These are phyloP conservation scores for Leccinum obscurum DNA, from an alignment of 768 basidiomycete genomes.

Conservation along the genomic window DNA sequence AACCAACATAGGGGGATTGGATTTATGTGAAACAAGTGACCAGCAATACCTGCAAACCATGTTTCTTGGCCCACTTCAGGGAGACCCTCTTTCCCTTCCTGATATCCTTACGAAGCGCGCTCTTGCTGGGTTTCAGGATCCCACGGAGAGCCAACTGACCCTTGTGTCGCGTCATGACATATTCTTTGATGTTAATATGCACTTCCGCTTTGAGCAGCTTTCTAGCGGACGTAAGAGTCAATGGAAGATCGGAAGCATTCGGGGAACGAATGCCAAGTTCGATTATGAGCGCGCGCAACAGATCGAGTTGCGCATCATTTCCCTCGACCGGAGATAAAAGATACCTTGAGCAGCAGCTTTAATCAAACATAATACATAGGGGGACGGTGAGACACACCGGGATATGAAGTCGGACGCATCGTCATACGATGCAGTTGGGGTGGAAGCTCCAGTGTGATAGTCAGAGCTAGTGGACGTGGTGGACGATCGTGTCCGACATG, in stretches of 20 bases:
- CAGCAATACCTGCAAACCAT: slow-evolving; percentile 62
- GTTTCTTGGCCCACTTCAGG: slow-evolving; percentile 60
- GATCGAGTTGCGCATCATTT: slow-evolving; percentile 42
- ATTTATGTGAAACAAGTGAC: slow-evolving; percentile 47
- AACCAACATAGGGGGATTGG: not conserved
- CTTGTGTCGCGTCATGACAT: slow-evolving; percentile 62
- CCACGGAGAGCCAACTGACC: slow-evolving; percentile 60
- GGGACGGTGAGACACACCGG: slow-evolving; percentile 14
- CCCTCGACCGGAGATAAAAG: slow-evolving; percentile 22
- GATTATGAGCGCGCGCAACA: slow-evolving; percentile 73
- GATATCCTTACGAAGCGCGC: slow-evolving; percentile 61
- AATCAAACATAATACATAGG: not conserved
- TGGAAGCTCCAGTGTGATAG: slow-evolving; percentile 10
- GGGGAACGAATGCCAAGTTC: slow-evolving; percentile 65
- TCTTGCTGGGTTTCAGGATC: slow-evolving; percentile 63
- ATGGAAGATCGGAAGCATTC: slow-evolving; percentile 48
- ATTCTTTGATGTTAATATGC: slow-evolving; percentile 74
- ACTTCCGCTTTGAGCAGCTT: slow-evolving; percentile 62
- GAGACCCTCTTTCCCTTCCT: slow-evolving; percentile 48
- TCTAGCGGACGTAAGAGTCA: slow-evolving; percentile 64
- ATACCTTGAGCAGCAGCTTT: slow-evolving; percentile 15
- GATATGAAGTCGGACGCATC: slow-evolving; percentile 31
- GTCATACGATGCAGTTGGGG: slow-evolving; percentile 22
- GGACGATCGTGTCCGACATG: slow-evolving; percentile 4
- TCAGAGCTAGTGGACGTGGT: slow-evolving; percentile 9